phyloP scores from a whole-genome alignment of 2,329 filamentous ascomycete genomes.

The Cercospora brassicicola region DNA sequence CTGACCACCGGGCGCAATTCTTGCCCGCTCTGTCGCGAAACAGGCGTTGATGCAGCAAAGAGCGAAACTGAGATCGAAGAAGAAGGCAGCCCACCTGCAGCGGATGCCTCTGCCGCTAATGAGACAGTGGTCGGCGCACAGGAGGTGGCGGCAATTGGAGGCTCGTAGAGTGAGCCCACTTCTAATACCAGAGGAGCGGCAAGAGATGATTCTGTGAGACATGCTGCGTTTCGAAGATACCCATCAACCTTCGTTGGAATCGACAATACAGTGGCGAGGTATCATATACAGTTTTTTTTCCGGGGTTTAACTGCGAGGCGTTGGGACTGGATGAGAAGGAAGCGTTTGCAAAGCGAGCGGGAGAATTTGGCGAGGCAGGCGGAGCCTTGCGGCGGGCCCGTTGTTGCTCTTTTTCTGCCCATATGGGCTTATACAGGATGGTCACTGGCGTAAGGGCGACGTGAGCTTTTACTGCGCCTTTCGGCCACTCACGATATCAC shows the following conservation, averaged over 20 bases:
- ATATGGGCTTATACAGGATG: constrained; percentile 3
- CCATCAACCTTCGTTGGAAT: constrained; percentile 13
- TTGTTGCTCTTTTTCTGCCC: constrained; percentile 8
- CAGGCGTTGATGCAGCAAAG: constrained; percentile 56
- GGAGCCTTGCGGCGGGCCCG: constrained; percentile 3
- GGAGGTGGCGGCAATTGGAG: constrained; percentile 13
- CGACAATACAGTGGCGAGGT: constrained; percentile 12
- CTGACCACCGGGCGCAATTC: constrained; percentile 66
- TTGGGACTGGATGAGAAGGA: constrained; percentile 2
- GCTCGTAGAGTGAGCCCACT: constrained; percentile 21
- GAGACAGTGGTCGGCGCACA: constrained; percentile 9
- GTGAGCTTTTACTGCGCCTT: background rate
- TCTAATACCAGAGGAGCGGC: constrained; percentile 8
- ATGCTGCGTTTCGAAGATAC: constrained; percentile 22
- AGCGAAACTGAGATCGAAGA: constrained; percentile 17
- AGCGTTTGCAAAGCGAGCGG: constrained; percentile 9
- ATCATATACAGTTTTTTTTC: constrained; percentile 14
- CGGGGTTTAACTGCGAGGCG: constrained; percentile 8
- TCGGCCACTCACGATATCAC: constrained; percentile 11
- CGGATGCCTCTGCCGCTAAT: background rate
- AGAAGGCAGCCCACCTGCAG: constrained; percentile 7
- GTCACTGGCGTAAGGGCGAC: background rate
- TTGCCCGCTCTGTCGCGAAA: constrained; percentile 61
- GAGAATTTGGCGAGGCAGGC: constrained; percentile 2
- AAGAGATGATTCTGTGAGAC: constrained; percentile 13